Evolutionary conservation across 2,329 filamentous ascomycete genomes (phyloP), one percentile per base, ranked within the genome.

Genomic region (Huntiella abstrusa): DNA sequence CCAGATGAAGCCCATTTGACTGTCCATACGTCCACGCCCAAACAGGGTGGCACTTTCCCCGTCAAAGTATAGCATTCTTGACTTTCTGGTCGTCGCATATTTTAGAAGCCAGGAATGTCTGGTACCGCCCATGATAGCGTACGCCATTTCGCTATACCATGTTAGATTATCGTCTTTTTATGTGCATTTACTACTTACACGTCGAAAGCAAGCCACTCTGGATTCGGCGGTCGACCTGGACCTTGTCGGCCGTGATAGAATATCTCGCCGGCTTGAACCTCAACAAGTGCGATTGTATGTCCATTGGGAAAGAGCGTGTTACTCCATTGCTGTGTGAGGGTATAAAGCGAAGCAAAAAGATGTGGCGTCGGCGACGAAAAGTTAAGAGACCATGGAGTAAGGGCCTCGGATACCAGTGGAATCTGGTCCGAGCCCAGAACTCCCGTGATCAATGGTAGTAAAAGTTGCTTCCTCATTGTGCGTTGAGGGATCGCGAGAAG

Each of bases 121-220:
- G 17, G 58, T 57, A 1, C 56, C 57, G 15, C 68, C 67, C 62
- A 69, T 69, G 51, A 71, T 70, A 4, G 64, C 65, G 52, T 71
- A 71, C n/a, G 66, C 60, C 68, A 70, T 71, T 48, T 66, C 66
- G 36, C 60, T 62, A 39, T n/a, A 13, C 7, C 16, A 12, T 33
- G 37, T 37, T 13, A 39, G 19, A 6, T 19, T 12, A 53, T 33
- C 52, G 50, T 12, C 4, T 40, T 19, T 15, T 15, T 32, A 36
- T 35, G 1, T 22, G 4, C 2, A 15, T 5, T 17, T 2, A 28
- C n/a, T 28, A 54, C 57, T 53, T 54, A 58, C 53, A 66, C 57
- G 53, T 71, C 68, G 51, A 71, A 66, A 4, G 67, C 64, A 16
- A 71, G 56, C 67, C 67, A 71, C 55, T 71, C 68, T 10, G 67